These are phyloP conservation scores for Lyophyllum semitale DNA, from an alignment of 768 basidiomycete species.

Conservation along the genomic window DNA sequence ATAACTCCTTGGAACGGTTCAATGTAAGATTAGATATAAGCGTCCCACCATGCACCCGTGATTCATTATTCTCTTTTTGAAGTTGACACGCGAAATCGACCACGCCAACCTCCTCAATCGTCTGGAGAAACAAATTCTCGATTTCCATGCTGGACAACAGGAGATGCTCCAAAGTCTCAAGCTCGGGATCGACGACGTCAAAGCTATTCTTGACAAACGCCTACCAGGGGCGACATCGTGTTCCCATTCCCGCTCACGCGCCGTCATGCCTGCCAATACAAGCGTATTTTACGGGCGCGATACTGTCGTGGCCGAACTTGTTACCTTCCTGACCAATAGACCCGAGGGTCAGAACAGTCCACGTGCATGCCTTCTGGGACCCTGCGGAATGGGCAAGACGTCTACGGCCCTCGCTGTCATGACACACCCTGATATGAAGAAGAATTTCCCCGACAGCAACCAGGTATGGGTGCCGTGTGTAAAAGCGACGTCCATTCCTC, in stretches of 20 bases:
- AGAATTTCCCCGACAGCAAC: constrained; percentile 26
- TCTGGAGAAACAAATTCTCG: constrained; percentile 2
- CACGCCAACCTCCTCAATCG: neutral
- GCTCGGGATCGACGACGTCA: constrained; percentile 5
- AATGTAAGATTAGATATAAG: neutral
- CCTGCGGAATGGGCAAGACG: no score
- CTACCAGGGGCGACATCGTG: neutral
- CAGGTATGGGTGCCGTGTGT: constrained; percentile 38
- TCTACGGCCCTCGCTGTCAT: constrained; percentile 36
- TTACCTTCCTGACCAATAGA: constrained; percentile 1
- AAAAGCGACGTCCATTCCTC: constrained; percentile 23
- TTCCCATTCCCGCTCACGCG: neutral
- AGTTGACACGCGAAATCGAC: constrained; percentile 5
- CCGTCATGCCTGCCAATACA: constrained; percentile 14
- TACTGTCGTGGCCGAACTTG: constrained; percentile 16
- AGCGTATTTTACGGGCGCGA: constrained; percentile 22
- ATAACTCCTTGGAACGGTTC: constrained; percentile 4
- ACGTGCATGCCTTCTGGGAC: constrained; percentile 22
- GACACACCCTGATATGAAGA: constrained; percentile 20
- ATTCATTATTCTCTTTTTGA: neutral
- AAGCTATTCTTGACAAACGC: neutral
- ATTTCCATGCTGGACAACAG: constrained; percentile 1
- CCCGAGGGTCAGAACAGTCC: neutral
- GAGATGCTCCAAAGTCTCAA: neutral
- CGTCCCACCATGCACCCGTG: neutral